Conservation (phyloP, 2,329 filamentous ascomycete genomes). For the Fusarium luffae region DNA sequence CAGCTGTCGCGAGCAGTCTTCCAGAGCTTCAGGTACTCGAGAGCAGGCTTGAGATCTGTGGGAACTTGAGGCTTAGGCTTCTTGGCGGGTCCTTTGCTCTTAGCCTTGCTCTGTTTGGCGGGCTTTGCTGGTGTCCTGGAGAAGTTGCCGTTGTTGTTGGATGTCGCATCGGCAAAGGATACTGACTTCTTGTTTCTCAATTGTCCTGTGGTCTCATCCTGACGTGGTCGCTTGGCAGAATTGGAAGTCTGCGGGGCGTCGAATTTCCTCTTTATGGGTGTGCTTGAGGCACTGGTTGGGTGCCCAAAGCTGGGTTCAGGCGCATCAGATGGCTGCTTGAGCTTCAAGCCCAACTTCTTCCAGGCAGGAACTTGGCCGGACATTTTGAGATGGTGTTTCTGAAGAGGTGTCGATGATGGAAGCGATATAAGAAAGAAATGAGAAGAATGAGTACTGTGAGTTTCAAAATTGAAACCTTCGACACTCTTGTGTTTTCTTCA, state of each 20-base stretch:
- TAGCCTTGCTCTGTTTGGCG: constrained; percentile 46
- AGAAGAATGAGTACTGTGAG: not conserved
- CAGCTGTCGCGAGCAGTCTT: constrained; percentile 75
- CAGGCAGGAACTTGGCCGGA: constrained; percentile 65
- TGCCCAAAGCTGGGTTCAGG: constrained; percentile 53
- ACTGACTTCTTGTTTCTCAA: constrained; percentile 60
- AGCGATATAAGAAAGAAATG: not conserved
- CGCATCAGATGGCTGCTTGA: constrained; percentile 58
- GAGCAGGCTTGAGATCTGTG: constrained; percentile 68
- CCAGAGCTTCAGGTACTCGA: constrained; percentile 83
- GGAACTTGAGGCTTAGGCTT: constrained; percentile 53
- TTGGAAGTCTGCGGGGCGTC: constrained; percentile 50
- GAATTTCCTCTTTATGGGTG: constrained; percentile 54
- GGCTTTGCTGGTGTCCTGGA: constrained; percentile 51
- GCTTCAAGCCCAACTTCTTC: constrained; percentile 72
- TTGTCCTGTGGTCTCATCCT: constrained; percentile 44
- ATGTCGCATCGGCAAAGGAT: constrained; percentile 59
- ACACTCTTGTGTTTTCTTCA: constrained; percentile 23
- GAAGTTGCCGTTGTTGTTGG: constrained; percentile 41
- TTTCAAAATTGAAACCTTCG: not conserved
- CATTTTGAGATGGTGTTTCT: constrained; percentile 50
- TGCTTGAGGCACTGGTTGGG: constrained; percentile 49
- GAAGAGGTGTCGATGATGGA: not conserved
- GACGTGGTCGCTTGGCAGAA: constrained; percentile 52
- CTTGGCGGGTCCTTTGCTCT: constrained; percentile 54